These are phyloP conservation scores for Mycena belliarum DNA, from an alignment of 768 basidiomycete genomes.

Conservation along the genomic window DNA sequence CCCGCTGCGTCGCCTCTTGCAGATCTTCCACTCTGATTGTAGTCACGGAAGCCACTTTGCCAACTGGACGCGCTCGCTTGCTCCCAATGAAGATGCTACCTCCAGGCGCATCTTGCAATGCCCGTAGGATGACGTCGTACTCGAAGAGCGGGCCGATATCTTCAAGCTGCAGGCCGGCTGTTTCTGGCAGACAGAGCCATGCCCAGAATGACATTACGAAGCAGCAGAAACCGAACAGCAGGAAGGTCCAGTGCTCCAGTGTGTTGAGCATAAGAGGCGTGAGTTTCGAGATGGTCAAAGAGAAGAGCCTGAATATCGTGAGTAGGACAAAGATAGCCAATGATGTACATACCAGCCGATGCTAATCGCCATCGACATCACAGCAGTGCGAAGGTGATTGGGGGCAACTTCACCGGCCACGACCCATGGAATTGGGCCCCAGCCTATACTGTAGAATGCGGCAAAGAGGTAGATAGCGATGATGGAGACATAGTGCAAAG, in stretches of 20 bases:
- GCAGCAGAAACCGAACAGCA: slow-evolving; percentile 44
- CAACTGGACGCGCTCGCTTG: slow-evolving; percentile 27
- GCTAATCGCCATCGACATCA: slow-evolving; percentile 38
- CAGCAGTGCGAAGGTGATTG: slow-evolving; percentile 42
- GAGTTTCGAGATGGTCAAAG: slow-evolving; percentile 46
- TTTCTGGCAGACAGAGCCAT: slow-evolving; percentile 48
- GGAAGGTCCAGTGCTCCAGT: slow-evolving; percentile 41
- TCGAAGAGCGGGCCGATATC: slow-evolving; percentile 48
- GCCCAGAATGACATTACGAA: slow-evolving; percentile 44
- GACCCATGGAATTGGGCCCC: slow-evolving; percentile 44
- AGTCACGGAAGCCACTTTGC: slow-evolving; percentile 17
- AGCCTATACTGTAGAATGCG: slow-evolving; percentile 46
- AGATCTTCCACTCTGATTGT: neutral
- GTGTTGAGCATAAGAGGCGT: slow-evolving; percentile 38
- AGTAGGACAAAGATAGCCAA: neutral
- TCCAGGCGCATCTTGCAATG: slow-evolving; percentile 43
- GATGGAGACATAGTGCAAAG: slow-evolving; percentile 45
- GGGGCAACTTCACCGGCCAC: slow-evolving; percentile 45
- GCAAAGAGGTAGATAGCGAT: slow-evolving; percentile 49
- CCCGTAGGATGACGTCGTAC: slow-evolving; percentile 34
- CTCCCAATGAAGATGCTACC: slow-evolving; percentile 36
- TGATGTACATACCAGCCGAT: slow-evolving; percentile 35
- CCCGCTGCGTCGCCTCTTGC: neutral
- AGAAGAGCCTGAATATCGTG: slow-evolving; percentile 34
- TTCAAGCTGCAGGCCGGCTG: slow-evolving; percentile 46